phyloP scores from a whole-genome alignment of 139 green algal species.

The Volvox reticuliferus region DNA sequence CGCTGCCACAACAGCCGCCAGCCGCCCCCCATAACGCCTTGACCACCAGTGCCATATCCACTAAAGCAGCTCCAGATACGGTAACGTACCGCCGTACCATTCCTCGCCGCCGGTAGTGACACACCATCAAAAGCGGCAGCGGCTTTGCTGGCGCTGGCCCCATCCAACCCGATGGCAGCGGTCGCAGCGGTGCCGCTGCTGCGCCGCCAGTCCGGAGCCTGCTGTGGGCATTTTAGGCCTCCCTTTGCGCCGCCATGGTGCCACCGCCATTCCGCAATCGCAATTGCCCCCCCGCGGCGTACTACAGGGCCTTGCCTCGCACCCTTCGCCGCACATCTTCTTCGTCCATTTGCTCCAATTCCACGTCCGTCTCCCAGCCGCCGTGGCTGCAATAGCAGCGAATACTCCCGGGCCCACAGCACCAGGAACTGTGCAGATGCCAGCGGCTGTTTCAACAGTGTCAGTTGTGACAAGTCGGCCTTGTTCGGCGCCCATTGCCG shows the following conservation, averaged over 20 bases:
- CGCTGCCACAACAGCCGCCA: neutral
- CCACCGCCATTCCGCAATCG: neutral
- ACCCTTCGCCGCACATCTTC: neutral
- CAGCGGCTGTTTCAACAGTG: neutral
- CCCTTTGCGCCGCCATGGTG: neutral
- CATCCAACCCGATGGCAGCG: neutral
- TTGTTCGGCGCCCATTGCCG: too few relatives aligned
- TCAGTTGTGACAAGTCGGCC: neutral
- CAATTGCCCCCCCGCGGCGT: neutral
- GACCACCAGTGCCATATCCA: slow-evolving; percentile 5
- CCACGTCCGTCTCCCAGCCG: neutral
- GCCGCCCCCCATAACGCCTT: slow-evolving; percentile 24
- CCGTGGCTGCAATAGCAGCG: neutral
- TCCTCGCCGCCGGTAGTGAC: neutral
- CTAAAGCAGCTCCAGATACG: neutral
- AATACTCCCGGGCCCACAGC: too few relatives aligned
- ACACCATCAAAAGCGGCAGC: neutral
- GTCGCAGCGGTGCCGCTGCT: neutral
- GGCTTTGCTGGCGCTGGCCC: too few relatives aligned
- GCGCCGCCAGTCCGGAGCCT: neutral
- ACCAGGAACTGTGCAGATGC: too few relatives aligned
- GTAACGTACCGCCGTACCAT: slow-evolving; percentile 9
- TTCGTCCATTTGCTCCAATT: neutral
- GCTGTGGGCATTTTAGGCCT: neutral
- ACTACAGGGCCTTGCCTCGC: neutral